Evolutionary conservation across 768 basidiomycete species (phyloP), one percentile per base, ranked within the genome.

Genomic region (Xerocomellus chrysenteron): DNA sequence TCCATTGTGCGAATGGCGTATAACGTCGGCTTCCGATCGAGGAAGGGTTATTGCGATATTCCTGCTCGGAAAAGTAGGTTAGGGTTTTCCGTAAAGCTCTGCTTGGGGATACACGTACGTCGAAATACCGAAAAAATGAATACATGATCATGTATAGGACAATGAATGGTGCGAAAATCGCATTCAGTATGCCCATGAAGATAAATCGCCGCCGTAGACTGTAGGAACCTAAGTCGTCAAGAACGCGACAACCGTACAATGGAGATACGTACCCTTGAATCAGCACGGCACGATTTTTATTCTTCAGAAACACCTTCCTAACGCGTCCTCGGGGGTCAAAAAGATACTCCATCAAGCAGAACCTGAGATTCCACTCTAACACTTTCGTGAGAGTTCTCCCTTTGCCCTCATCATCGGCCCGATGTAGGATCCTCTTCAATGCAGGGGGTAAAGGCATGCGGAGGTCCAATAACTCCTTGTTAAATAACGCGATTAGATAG

Each of bases 101-200:
- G n/a, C 35, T 35, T 40, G 12, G 40, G 40, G 6, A 19, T 13
- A 71, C 21, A 21, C 85, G 50, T 47, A 94, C 97, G 80, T 99
- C 97, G 59, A 99, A 99, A 71, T 99, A 99, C 4, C 96, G 90
- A 80, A 99, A 99, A 81, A 99, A 99, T 1, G 94, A 98, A 70
- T 97, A 99, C 86, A 98, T 92, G 40, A 98, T 74, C 42, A 98
- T 83, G 72, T 99, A 99, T 17, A 95, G 76, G 33, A 98, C 91
- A 65, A 99, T 98, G 75, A 98, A 96, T 0, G 97, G 97, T 1
- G 91, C 92, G 62, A 98, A 96, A 11, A 94, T 84, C 3, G 92
- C 94, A 63, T 99, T 99, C 53, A 99, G 70, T 51, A 97, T 85
- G 13, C 94, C 97, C 91, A 98, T 96, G 71, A 99, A 96, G 57